Conservation (phyloP, 2,329 filamentous ascomycete genomes). For the Hypocrella siamensis region DNA sequence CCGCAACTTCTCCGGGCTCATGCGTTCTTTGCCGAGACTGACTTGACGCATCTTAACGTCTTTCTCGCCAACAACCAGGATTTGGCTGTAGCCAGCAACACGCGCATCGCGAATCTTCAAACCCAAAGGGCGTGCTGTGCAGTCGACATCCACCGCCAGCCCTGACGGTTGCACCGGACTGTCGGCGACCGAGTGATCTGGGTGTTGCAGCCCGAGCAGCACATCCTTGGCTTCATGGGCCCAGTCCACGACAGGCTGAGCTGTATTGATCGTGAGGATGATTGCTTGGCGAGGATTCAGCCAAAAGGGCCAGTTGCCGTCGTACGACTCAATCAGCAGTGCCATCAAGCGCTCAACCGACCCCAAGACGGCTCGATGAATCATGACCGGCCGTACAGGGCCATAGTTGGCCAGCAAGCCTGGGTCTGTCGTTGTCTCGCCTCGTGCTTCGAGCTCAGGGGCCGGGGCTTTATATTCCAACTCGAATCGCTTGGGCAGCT, state of each 20-base stretch:
- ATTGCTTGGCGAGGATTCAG: conserved; percentile 65
- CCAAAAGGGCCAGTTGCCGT: conserved; percentile 77
- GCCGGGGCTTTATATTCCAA: conserved; percentile 59
- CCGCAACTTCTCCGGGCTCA: conserved; percentile 29
- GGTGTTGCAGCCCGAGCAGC: conserved; percentile 28
- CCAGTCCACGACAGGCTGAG: conserved; percentile 33
- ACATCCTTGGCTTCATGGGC: conserved; percentile 30
- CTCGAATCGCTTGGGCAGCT: conserved; percentile 68
- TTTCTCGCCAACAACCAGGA: conserved; percentile 55
- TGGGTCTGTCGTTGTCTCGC: conserved; percentile 32
- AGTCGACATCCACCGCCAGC: conserved; percentile 56
- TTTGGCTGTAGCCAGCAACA: conserved; percentile 53
- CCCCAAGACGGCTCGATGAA: conserved; percentile 73
- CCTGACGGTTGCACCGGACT: conserved; percentile 39
- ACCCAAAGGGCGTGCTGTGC: conserved; percentile 41
- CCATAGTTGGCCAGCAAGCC: conserved; percentile 35
- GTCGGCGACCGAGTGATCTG: conserved; percentile 18
- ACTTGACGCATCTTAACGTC: conserved; percentile 46
- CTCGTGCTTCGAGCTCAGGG: conserved; percentile 41
- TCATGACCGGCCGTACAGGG: conserved; percentile 55
- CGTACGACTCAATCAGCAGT: conserved; percentile 68
- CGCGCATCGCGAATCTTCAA: conserved; percentile 63
- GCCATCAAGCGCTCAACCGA: conserved; percentile 77
- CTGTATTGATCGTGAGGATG: conserved; percentile 56
- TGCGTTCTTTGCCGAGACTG: conserved; percentile 21